phyloP scores from a whole-genome alignment of 179 eudicot genomes.

The Silene vulgaris region DNA sequence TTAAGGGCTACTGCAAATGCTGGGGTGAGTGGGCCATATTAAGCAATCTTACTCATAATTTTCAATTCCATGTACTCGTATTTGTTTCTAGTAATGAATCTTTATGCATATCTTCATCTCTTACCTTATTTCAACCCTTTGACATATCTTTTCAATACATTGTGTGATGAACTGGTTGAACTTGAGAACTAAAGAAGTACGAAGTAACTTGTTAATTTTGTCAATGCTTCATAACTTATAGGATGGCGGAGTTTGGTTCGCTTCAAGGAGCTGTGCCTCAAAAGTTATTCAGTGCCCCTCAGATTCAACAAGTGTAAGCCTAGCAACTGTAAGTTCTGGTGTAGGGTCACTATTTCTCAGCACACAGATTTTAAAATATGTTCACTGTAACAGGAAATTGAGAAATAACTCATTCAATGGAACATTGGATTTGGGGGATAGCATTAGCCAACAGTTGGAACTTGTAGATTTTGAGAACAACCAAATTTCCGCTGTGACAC shows the following conservation, averaged over 20 bases:
- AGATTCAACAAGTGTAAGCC: slow-evolving; percentile 79
- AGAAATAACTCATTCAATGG: slow-evolving; percentile 62
- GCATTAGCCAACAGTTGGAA: slow-evolving; percentile 52
- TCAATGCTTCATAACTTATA: slow-evolving; percentile 23
- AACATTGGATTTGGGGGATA: slow-evolving; percentile 52
- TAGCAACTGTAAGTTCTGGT: slow-evolving; percentile 8
- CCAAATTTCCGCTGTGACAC: slow-evolving; percentile 56
- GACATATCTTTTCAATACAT: background rate
- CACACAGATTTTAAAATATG: background rate
- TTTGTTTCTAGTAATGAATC: background rate
- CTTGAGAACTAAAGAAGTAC: no score
- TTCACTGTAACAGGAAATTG: slow-evolving; percentile 53
- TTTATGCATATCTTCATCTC: background rate
- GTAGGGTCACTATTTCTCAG: background rate
- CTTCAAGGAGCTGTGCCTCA: slow-evolving; percentile 64
- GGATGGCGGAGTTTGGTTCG: slow-evolving; percentile 64
- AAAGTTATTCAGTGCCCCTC: slow-evolving; percentile 54
- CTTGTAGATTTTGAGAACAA: slow-evolving; percentile 79
- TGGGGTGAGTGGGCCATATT: background rate
- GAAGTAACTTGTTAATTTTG: background rate
- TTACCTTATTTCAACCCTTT: background rate
- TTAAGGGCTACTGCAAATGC: background rate
- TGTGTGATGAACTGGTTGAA: slow-evolving; percentile 5
- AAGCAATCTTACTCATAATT: background rate
- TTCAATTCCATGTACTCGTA: background rate